These are phyloP conservation scores for Entomortierella parvispora DNA, from an alignment of 192 early-diverging fungal genomes.

Conservation along the genomic window DNA sequence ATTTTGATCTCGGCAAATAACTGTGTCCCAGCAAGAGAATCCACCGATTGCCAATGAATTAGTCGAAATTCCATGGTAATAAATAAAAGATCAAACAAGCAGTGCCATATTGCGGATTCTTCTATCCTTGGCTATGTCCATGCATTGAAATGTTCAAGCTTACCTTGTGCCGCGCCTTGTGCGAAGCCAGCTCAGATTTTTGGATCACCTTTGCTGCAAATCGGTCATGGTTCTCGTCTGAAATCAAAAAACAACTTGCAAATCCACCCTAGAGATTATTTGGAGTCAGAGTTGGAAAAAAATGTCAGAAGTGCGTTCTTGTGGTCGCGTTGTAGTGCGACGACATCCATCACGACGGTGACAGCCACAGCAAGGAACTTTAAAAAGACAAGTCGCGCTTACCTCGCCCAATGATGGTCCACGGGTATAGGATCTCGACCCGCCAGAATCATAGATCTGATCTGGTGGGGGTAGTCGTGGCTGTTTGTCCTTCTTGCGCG, in stretches of 20 bases:
- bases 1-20: constrained; percentile 84
- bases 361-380: too few species aligned
- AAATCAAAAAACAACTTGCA: constrained; percentile 85
- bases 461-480: constrained; percentile 55
- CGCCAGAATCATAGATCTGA: constrained; percentile 49
- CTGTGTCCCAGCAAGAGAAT: constrained; percentile 21
- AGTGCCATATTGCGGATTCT: background rate
- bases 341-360: background rate
- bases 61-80: too few species aligned
- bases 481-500: constrained; percentile 50
- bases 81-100: background rate
- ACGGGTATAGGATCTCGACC: constrained; percentile 39
- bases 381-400: too few species aligned
- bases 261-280: constrained; percentile 93
- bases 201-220: constrained; percentile 73
- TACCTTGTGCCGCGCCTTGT: constrained; percentile 58
- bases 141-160: background rate
- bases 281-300: too few species aligned
- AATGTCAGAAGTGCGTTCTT: background rate
- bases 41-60: background rate
- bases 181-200: constrained; percentile 56
- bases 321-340: background rate
- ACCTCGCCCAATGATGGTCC: constrained; percentile 65
- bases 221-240: constrained; percentile 52
- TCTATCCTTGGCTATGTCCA: background rate